Percentiles rank a stretch among this genome's conserved stretches.
Conservation (phyloP, 2,329 filamentous ascomycete species). For the Trichoderma cornu-damae region DNA sequence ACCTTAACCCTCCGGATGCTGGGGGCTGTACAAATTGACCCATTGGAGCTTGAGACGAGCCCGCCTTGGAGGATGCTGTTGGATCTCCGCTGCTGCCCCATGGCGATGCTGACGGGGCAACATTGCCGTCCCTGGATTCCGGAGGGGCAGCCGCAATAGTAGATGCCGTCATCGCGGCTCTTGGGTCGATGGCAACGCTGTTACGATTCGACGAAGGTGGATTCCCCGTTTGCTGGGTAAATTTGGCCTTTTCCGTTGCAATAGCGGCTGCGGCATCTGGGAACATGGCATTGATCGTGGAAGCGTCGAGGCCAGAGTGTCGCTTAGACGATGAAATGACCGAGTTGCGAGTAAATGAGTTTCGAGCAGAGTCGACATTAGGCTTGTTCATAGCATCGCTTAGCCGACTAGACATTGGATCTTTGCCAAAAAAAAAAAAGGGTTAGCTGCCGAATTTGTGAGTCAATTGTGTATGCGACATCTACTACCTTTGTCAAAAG, state of each 20-base stretch:
- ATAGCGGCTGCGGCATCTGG: constrained; percentile 98
- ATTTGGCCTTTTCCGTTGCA: constrained; percentile 95
- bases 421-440: constrained; percentile 41
- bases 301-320: constrained; percentile 88
- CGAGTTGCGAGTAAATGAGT: constrained; percentile 76
- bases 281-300: constrained; percentile 98
- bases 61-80: constrained; percentile 60
- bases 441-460: constrained; percentile 19
- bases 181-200: constrained; percentile 72
- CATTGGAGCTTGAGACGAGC: constrained; percentile 77
- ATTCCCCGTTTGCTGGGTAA: constrained; percentile 89
- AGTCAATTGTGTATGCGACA: constrained; percentile 6
- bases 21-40: constrained; percentile 88
- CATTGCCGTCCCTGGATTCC: constrained; percentile 30
- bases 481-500: constrained; percentile 95
- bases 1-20: constrained; percentile 68
- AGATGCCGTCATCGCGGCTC: constrained; percentile 68
- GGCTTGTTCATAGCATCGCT: constrained; percentile 97
- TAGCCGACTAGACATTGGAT: constrained; percentile 93
- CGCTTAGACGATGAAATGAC: constrained; percentile 72
- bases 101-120: constrained; percentile 53
- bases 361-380: constrained; percentile 78
- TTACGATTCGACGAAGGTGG: constrained; percentile 89
- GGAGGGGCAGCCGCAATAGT: constrained; percentile 60
- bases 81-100: constrained; percentile 62